Conservation (phyloP, 23 red algal genomes). For the Pyropia haitanensis region DNA sequence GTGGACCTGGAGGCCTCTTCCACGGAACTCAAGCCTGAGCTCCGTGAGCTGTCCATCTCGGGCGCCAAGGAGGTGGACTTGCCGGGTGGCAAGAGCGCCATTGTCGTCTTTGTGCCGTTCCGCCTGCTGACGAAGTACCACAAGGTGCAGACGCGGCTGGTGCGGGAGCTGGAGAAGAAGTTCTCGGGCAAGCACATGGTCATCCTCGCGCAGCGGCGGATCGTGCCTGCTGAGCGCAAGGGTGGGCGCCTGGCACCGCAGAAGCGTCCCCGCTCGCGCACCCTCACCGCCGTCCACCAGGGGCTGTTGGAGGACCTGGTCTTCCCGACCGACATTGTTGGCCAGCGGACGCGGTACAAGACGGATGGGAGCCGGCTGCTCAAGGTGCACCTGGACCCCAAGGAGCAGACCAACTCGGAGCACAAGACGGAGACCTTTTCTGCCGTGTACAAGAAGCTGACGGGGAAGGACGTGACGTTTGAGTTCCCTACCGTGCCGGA, state of each 20-base stretch:
- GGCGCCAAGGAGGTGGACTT: conserved; percentile 75
- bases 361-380: conserved; percentile 70
- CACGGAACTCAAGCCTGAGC: conserved; percentile 63
- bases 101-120: conserved; percentile 83
- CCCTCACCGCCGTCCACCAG: conserved; percentile 94
- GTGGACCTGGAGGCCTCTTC: conserved; percentile 66
- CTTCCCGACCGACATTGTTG: conserved; percentile 94
- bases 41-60: conserved; percentile 67
- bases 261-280: conserved; percentile 81
- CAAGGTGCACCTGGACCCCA: conserved; percentile 86
- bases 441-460: conserved; percentile 97
- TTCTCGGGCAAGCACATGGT: conserved; percentile 91
- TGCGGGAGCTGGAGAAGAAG: conserved; percentile 99
- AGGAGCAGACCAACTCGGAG: conserved; percentile 83
- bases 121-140: conserved; percentile 69
- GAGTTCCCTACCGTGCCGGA: conserved; percentile 78
- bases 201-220: conserved; percentile 77
- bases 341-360: conserved; percentile 73
- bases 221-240: conserved; percentile 74
- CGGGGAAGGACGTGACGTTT: conserved; percentile 95
- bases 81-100: conserved; percentile 55
- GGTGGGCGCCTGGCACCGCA: conserved; percentile 56
- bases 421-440: conserved; percentile 85
- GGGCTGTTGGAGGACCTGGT: conserved; percentile 91
- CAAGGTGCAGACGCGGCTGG: conserved; percentile 90